phyloP scores from a whole-genome alignment of 1,139 yeast genomes.

The Hemisphaericaspora subhashii region DNA sequence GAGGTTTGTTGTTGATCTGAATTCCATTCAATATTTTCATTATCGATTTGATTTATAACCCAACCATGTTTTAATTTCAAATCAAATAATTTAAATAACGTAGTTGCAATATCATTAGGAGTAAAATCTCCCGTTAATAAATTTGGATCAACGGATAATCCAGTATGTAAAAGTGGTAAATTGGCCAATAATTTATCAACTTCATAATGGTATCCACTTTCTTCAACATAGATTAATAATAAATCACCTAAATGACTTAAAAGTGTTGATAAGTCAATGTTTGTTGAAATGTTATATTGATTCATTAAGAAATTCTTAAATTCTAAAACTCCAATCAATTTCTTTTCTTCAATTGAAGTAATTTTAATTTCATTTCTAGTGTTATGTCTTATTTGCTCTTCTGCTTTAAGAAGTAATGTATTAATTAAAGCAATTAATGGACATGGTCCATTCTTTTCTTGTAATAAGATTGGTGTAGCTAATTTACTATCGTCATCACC shows the following conservation, averaged over 20 bases:
- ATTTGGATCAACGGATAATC: constrained; percentile 71
- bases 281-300: constrained; percentile 19
- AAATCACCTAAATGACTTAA: constrained; percentile 48
- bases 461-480: constrained; percentile 64
- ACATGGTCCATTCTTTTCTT: constrained; percentile 85
- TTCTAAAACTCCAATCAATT: constrained; percentile 16
- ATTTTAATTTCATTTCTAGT: background rate
- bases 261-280: constrained; percentile 31
- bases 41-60: constrained; percentile 33
- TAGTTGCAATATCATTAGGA: constrained; percentile 34
- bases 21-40: constrained; percentile 18
- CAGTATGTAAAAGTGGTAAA: constrained; percentile 69
- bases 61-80: constrained; percentile 53
- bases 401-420: constrained; percentile 27
- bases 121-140: constrained; percentile 62
- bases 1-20: background rate
- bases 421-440: constrained; percentile 83
- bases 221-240: constrained; percentile 27
- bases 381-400: background rate
- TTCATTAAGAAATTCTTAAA: constrained; percentile 28
- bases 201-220: constrained; percentile 17
- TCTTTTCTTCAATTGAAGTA: constrained; percentile 3
- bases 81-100: constrained; percentile 39
- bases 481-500: constrained; percentile 25
- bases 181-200: constrained; percentile 42